Base-by-base conservation (phyloP, 768 basidiomycete species). In the Rhizopogon vulgaris region DNA sequence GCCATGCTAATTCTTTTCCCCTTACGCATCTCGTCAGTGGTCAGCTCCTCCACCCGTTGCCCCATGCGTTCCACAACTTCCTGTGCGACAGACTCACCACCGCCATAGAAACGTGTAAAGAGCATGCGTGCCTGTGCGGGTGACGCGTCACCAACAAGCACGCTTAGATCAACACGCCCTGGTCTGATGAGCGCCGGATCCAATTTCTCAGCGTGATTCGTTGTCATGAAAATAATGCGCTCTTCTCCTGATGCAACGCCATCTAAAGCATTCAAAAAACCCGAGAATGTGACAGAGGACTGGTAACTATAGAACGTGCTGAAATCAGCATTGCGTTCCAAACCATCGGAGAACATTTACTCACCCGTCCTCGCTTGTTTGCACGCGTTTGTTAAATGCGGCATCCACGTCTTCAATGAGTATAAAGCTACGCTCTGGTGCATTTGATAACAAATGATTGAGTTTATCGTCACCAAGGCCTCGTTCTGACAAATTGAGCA, bases 151-250 rank as follows among this genome's bases (percentile, higher is more conserved):
- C 87, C 93, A 45, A 99, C 79, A 36, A 88, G 70, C 58, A 90
- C 81, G 25, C 82, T 77, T 41, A 97, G 67, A 67, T 99, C 96
- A 39, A 99, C 94, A 9, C 96, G 82, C 15, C 96, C 96, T 0
- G 96, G 95, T 47, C 96, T 84, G 63, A 98, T 91, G 41, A 99
- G 80, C 0, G 95, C 96, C 6, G 92, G 87, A 69, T 99, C 96
- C 34, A 99, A 80, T 56, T 77, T 78, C 54, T 89, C 83, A 49
- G 90, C 66, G 60, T 98, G 96, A 68, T 99, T 99, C n/a, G 96
- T 98, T 0, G 96, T 99, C 85, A 99, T 90, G 71, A 99, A 99
- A 34, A 99, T 82, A 64, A 99, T 86, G n/a, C 96, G 85, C 62
- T 96, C 94, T 71, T 97, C 94, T 38, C 94, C 92, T 10, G 95